phyloP scores from a whole-genome alignment of 495 filamentous ascomycete genomes.

The Xylaria palmicola region DNA sequence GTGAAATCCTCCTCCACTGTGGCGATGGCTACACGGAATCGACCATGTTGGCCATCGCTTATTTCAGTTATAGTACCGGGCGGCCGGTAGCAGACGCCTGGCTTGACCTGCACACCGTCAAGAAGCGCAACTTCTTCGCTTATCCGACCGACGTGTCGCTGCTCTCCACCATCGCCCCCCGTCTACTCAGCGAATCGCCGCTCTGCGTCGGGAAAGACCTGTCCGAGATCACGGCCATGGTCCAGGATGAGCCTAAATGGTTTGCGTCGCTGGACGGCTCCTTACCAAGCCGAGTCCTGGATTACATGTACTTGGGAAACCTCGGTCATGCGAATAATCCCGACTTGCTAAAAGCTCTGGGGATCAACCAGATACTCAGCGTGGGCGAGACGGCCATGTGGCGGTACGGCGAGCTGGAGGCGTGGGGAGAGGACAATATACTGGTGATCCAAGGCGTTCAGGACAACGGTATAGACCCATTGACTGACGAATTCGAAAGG shows the following conservation, averaged over 20 bases:
- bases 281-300: conserved; percentile 79
- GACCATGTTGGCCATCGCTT: conserved; percentile 80
- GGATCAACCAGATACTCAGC: conserved; percentile 84
- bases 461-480: conserved; percentile 92
- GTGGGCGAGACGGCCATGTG: conserved; percentile 90
- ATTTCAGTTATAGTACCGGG: conserved; percentile 86
- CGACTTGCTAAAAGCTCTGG: conserved; percentile 71
- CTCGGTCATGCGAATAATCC: conserved; percentile 91
- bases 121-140: conserved; percentile 90
- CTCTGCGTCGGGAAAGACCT: conserved; percentile 36
- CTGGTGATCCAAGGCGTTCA: conserved; percentile 82
- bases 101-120: conserved; percentile 77
- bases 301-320: conserved; percentile 97
- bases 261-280: conserved; percentile 83
- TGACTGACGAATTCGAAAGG: conserved; percentile 82
- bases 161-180: conserved; percentile 69
- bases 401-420: conserved; percentile 62
- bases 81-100: conserved; percentile 79
- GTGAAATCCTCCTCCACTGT: conserved; percentile 85
- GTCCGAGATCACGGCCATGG: conserved; percentile 43
- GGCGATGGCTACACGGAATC: conserved; percentile 96
- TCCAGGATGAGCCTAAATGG: conserved; percentile 68
- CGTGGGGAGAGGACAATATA: conserved; percentile 71
- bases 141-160: conserved; percentile 87
- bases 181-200: conserved; percentile 58